Percentiles rank a stretch among this genome's conserved stretches.
phyloP scores from a whole-genome alignment of 1,284 basidiomycete species.

The Cryptococcus depauperatus region DNA sequence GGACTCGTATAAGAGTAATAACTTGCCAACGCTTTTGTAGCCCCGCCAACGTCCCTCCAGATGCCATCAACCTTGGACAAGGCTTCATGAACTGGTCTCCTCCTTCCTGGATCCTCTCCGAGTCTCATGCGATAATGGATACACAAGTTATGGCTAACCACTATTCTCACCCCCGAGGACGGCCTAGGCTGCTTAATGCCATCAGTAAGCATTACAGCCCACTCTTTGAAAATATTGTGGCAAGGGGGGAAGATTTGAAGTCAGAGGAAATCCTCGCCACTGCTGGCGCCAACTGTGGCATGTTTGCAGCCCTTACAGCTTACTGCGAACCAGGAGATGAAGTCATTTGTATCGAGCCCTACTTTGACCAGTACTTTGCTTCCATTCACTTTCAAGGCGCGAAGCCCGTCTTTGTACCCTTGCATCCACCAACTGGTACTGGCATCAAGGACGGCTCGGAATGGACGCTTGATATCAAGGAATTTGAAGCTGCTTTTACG shows the following conservation, averaged over 20 bases:
- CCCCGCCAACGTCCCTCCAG: slow-evolving; percentile 70
- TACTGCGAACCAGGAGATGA: slow-evolving; percentile 87
- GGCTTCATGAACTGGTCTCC: slow-evolving; percentile 83
- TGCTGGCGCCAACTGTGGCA: slow-evolving; percentile 94
- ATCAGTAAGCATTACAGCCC: slow-evolving; percentile 69
- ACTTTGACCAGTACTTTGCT: slow-evolving; percentile 94
- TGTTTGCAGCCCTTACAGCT: slow-evolving; percentile 81
- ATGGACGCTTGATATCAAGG: slow-evolving; percentile 79
- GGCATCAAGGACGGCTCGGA: slow-evolving; percentile 59
- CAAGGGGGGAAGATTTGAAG: slow-evolving; percentile 59
- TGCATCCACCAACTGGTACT: slow-evolving; percentile 65
- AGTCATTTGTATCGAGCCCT: slow-evolving; percentile 97
- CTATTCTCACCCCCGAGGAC: slow-evolving; percentile 84
- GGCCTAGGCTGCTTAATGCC: slow-evolving; percentile 74
- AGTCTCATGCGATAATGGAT: slow-evolving; percentile 63
- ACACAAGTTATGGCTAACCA: slow-evolving; percentile 63
- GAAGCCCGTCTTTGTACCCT: slow-evolving; percentile 84
- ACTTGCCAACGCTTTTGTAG: no score
- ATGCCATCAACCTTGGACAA: slow-evolving; percentile 87
- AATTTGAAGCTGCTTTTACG: slow-evolving; percentile 73
- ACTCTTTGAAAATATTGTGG: slow-evolving; percentile 51
- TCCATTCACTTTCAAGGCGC: slow-evolving; percentile 89
- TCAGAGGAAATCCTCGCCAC: slow-evolving; percentile 89
- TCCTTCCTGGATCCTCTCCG: slow-evolving; percentile 70
- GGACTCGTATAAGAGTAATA: not conserved